Conservation (phyloP, 805 yeast species). For the Saccharomycopsis amapae region DNA sequence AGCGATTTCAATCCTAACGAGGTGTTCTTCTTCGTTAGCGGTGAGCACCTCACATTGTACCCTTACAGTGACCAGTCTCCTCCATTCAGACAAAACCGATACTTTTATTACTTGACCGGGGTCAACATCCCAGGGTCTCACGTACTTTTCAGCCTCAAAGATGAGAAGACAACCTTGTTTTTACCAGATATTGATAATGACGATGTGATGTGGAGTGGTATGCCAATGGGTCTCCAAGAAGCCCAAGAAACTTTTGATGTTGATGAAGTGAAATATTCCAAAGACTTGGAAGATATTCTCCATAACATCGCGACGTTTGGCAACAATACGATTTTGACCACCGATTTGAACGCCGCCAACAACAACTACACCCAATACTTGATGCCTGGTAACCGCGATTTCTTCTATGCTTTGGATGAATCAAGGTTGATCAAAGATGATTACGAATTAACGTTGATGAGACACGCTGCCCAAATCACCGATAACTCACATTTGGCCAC, state of each 20-base stretch:
- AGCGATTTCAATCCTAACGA: conserved; percentile 25
- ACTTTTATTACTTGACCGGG: conserved; percentile 83
- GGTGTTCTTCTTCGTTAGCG: conserved; percentile 51
- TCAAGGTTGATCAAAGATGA: conserved; percentile 78
- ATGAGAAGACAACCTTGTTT: conserved; percentile 59
- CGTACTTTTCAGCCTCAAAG: conserved; percentile 47
- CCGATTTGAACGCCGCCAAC: conserved; percentile 47
- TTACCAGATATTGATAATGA: conserved; percentile 81
- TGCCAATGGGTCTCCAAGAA: conserved; percentile 62
- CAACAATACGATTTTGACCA: conserved; percentile 37
- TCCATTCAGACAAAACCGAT: conserved; percentile 82
- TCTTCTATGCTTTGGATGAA: conserved; percentile 78
- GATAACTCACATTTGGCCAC: conserved; percentile 87
- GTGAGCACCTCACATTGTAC: conserved; percentile 49
- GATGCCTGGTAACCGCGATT: conserved; percentile 37
- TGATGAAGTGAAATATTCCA: conserved; percentile 65
- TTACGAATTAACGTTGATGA: conserved; percentile 69
- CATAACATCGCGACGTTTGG: conserved; percentile 26
- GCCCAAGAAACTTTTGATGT: conserved; percentile 67
- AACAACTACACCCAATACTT: conserved; percentile 33
- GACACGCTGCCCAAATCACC: conserved; percentile 75
- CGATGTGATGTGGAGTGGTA: conserved; percentile 94
- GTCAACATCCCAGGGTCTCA: conserved; percentile 73
- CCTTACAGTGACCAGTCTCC: conserved; percentile 75
- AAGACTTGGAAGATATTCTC: conserved; percentile 39